A percentile compares a stretch with the other conserved stretches of the same genome.
phyloP scores from a whole-genome alignment of 805 yeast species.

The Saturnispora diversa region DNA sequence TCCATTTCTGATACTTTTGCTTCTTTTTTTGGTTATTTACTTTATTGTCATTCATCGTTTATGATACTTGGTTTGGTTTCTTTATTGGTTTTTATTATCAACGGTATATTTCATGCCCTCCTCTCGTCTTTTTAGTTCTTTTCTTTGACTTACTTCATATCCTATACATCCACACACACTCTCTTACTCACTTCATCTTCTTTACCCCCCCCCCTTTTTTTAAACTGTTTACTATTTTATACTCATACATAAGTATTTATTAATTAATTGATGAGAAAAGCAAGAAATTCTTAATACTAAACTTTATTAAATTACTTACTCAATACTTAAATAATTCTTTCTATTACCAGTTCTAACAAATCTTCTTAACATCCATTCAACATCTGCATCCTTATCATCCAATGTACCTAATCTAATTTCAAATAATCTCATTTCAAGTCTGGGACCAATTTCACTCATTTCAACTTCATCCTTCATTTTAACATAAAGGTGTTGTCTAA shows the following conservation, averaged over 20 bases:
- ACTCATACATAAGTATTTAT: background rate
- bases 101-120: too few species aligned
- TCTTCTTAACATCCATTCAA: slow-evolving; percentile 94
- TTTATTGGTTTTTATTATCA: too few species aligned
- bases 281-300: background rate
- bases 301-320: slow-evolving; percentile 8
- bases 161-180: too few species aligned
- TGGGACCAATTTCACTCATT: slow-evolving; percentile 94
- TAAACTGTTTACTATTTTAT: too few species aligned
- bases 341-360: slow-evolving; percentile 93
- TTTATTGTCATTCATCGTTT: too few species aligned
- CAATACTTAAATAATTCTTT: slow-evolving; percentile 65
- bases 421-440: slow-evolving; percentile 92
- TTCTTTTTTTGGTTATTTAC: too few species aligned
- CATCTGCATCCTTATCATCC: slow-evolving; percentile 93
- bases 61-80: too few species aligned
- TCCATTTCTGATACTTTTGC: too few species aligned
- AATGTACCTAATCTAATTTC: slow-evolving; percentile 84
- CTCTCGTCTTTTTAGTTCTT: slow-evolving; percentile 12
- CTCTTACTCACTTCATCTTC: too few species aligned
- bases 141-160: background rate
- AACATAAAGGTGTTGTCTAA: slow-evolving; percentile 91
- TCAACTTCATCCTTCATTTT: slow-evolving; percentile 84
- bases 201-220: too few species aligned
- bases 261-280: background rate